Evolutionary conservation across 768 basidiomycete genomes (phyloP), one percentile per base, ranked within the genome.

Genomic region (Suillus decipiens): DNA sequence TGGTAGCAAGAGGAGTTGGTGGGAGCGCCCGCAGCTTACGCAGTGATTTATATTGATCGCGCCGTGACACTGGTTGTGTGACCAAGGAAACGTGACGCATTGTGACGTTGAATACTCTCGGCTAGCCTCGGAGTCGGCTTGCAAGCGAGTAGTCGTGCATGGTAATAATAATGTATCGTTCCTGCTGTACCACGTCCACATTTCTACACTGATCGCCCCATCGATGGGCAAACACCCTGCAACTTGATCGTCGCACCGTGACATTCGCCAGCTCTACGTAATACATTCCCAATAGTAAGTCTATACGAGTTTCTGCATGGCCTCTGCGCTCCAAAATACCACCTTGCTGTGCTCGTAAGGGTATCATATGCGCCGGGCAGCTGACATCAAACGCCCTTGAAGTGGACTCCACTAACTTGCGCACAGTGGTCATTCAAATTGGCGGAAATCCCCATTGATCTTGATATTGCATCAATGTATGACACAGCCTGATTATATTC

Each of bases 371-470:
- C 4, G 96, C 97, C 9, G 96, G 97, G 15, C 95, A 87, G 2
- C 87, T 87, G 73, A 99, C 96, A 68, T 96, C 92, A 28, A 81
- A 77, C 17, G 91, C 77, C 1, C 70, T 72, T 19, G 82, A 76
- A 14, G 76, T 70, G 8, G 86, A 77, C 33, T 86, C 83, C n/a
- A 95, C 92, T 36, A 99, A 86, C 47, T 90, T 88, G 61, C 93
- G 86, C 5, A 84, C 93, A 5, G 96, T 96, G 92, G 88, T 61
- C 97, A 89, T 78, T 99, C 97, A 28, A 28, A 76, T 94, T 89
- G 5, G 96, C 96, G 41, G 96, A 97, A 69, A 99, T 99, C 33
- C 96, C 97, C 19, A 96, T 99, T 6, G 93, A 3, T 92, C 94
- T 93, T 42, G 9, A 65, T 37, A 9, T 14, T 24, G 17, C 55